Evolutionary conservation across 805 yeast species (phyloP), one percentile per base, ranked within the genome.

Genomic region (Kluyveromyces wickerhamii): DNA sequence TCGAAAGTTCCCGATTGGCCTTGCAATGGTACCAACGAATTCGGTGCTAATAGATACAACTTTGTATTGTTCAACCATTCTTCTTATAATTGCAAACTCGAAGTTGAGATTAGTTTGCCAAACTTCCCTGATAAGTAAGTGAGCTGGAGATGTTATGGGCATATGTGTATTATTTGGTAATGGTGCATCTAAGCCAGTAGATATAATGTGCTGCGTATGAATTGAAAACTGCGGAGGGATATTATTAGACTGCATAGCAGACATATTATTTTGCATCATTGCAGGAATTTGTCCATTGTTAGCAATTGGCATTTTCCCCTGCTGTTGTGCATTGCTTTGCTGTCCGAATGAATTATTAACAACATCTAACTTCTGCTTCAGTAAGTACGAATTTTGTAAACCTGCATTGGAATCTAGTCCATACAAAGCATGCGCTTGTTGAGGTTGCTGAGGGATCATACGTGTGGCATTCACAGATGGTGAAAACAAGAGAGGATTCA

Each of bases 1-100:
- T 48, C 85, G 76, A 61, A 92, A 92, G 13, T 84, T 76, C 13
- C 98, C 98, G 40, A 92, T 83, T 11, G 98, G 98, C 48, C 98
- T 73, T 2, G 95, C 95, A 18, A 89, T 80, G 15, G 94, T 84
- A 0, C 98, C 98, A 0, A 96, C 96, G 53, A 92, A 87, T 57
- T 92, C 97, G 30, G 94, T 87, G 47, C 87, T 88, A 39, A 87
- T 72, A 3, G 84, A 71, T 17, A 81, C 71, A 45, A 68, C 65
- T 36, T 76, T 71, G 47, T 71, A 77, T 23, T 49, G 54, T 35
- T 66, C 71, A 27, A 77, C 65, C 20, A 80, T 64, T 34, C 70
- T 68, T 42, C 87, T 67, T 33, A 82, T 71, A 9, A 70, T 59
- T 39, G 68, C 71, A 57, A 81, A 75, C 49, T 81, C 92, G 36